Percentiles rank a stretch among this genome's conserved stretches.
Evolutionary conservation across 495 filamentous ascomycete species (phyloP).

Genomic region (Penicillium antarcticum): DNA sequence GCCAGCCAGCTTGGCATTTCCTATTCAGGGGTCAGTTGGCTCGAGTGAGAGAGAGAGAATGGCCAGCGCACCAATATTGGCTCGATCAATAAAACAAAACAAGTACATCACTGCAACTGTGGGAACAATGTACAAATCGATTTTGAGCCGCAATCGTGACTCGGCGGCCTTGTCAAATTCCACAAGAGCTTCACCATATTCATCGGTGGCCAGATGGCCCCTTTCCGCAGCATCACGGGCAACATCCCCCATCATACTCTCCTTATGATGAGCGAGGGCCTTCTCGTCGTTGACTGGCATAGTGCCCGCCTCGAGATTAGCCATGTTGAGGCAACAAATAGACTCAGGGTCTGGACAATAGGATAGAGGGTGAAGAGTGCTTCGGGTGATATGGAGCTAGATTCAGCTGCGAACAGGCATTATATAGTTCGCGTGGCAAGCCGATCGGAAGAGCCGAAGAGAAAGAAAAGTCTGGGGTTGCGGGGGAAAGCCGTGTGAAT

Average conservation of each 20-base stretch:
- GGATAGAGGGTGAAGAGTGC: not conserved
- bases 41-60: too few relatives aligned
- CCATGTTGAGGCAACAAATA: constrained; percentile 1
- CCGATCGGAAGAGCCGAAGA: not conserved
- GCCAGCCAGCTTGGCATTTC: constrained; percentile 37
- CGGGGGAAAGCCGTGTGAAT: not conserved
- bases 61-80: constrained; percentile 53
- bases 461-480: constrained; percentile 2
- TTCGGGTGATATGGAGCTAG: not conserved
- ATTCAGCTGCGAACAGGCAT: not conserved
- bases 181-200: constrained; percentile 54
- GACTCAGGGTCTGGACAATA: not conserved
- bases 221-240: constrained; percentile 52
- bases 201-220: constrained; percentile 59
- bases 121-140: constrained; percentile 46
- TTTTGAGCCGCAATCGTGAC: constrained; percentile 44
- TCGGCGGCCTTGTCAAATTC: constrained; percentile 60
- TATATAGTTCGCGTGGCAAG: constrained; percentile 1
- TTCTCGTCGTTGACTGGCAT: constrained; percentile 23
- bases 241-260: constrained; percentile 16
- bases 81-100: constrained; percentile 55
- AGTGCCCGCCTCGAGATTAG: not conserved
- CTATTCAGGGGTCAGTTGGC: constrained; percentile 19
- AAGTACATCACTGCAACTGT: constrained; percentile 48
- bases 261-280: constrained; percentile 17